Conservation (phyloP, 352 stramenopile species). For the Globisporangium viniferum region DNA sequence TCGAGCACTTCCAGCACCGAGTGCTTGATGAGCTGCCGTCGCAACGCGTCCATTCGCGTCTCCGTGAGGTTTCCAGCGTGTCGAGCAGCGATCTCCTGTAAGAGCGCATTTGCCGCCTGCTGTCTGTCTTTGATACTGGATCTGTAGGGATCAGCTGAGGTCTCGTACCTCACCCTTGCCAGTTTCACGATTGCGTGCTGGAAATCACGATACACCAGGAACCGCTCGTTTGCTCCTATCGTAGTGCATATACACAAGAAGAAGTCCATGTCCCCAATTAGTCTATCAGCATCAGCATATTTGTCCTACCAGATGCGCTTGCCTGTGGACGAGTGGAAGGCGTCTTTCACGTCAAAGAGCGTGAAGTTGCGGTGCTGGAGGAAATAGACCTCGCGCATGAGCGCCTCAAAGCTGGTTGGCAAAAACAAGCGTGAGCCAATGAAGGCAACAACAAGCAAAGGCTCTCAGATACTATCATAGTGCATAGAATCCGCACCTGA, state of each 20-base stretch:
- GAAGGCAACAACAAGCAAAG: background rate
- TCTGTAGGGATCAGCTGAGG: background rate
- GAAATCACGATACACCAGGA: slow-evolving; percentile 54
- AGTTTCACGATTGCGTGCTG: slow-evolving; percentile 50
- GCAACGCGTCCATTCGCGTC: slow-evolving; percentile 40
- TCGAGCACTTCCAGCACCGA: slow-evolving; percentile 49
- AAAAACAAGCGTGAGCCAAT: background rate
- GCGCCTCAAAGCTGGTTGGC: slow-evolving; percentile 30
- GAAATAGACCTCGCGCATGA: slow-evolving; percentile 56
- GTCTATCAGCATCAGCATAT: background rate
- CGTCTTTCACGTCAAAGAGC: slow-evolving; percentile 62
- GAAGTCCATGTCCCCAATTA: background rate
- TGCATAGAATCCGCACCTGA: slow-evolving; percentile 24
- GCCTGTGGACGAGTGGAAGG: slow-evolving; percentile 58
- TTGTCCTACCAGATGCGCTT: background rate
- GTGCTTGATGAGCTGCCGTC: slow-evolving; percentile 41
- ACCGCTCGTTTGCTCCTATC: slow-evolving; percentile 39
- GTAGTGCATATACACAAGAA: background rate
- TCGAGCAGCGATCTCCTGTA: slow-evolving; percentile 27
- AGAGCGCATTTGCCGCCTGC: slow-evolving; percentile 21
- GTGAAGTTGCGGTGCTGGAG: slow-evolving; percentile 59
- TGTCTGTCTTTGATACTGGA: slow-evolving; percentile 19
- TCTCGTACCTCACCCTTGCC: slow-evolving; percentile 8
- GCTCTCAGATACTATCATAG: too few relatives aligned
- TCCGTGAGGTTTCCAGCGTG: background rate